Base-by-base conservation (phyloP, 2,329 filamentous ascomycete genomes). In the Fusarium luffae region DNA sequence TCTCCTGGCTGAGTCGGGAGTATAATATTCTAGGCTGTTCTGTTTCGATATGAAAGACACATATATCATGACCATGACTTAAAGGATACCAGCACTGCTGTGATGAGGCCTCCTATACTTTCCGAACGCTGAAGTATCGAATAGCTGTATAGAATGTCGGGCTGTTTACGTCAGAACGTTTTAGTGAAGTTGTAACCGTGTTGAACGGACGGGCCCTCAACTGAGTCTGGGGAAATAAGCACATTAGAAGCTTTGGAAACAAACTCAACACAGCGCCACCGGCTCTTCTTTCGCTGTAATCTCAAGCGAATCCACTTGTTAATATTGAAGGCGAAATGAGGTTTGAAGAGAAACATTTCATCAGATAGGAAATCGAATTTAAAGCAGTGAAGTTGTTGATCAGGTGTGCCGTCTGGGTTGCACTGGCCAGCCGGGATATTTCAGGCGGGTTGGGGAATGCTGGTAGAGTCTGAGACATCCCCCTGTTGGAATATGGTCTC, bases 261-360 rank as follows among this genome's bases (percentile, higher is more conserved):
- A 66, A 64, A 59, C 71, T 70, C 63, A 70, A 62, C 59, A 49
- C 42, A 59, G 66, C 63, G 68, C 68, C 68, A 63, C 44, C 71
- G 71, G 73, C 68, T 72, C 54, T 69, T 72, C 27, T 68, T 63
- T 75, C 73, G 72, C 61, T 69, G 59, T 71, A 75, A 75, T 75
- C 63, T 75, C 49, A 63, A 63, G 19, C 13, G 46, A 71, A 54
- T 51, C 74, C 73, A 75, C 74, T 63, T 69, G 59, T 57, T 68
- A 69, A 74, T 74, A 23, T 62, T 66, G 62, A 72, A 73, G 63
- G 63, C 66, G 73, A 74, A 66, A 75, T 75, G 72, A 75, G 65
- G 51, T 62, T 73, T 51, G 46, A 62, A 52, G 54, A 64, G 70
- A 63, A 41, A 51, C 59, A 49, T 34, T 64, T 52, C 56, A 56